Percentiles rank a stretch among this genome's conserved stretches.
Conservation (phyloP, 2,329 filamentous ascomycete genomes). For the Diaporthe velutina region DNA sequence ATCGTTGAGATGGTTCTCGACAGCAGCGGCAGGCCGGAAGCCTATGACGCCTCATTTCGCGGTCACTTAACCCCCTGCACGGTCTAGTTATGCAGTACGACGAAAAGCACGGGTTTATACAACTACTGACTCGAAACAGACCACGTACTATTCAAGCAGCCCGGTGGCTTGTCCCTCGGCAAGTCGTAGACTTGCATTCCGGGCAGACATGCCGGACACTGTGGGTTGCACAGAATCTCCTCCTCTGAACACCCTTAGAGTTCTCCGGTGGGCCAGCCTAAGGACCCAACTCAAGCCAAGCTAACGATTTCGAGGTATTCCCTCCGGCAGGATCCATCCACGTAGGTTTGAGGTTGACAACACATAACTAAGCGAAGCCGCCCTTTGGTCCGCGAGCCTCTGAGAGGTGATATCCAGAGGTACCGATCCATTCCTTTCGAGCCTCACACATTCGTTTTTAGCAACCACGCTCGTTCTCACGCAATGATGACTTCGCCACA, state of each 20-base stretch:
- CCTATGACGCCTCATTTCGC: not conserved
- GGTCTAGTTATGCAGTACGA: not conserved
- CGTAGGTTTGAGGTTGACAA: slow-evolving; percentile 12
- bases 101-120: too few species aligned
- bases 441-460: not conserved
- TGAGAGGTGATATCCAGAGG: not conserved
- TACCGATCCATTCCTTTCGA: not conserved
- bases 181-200: not conserved
- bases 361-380: slow-evolving; percentile 6
- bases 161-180: slow-evolving; percentile 12
- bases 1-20: not conserved
- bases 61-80: not conserved
- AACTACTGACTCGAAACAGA: not conserved
- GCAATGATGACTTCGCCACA: not conserved
- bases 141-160: not conserved
- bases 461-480: not conserved
- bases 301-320: slow-evolving; percentile 16
- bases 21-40: too few species aligned
- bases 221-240: not conserved
- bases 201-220: not conserved
- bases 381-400: not conserved
- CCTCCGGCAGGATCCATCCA: not conserved
- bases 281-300: not conserved
- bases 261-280: not conserved
- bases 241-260: not conserved